Evolutionary conservation across 192 early-diverging fungal species (phyloP).

Genomic region (Backusella liffmaniae): DNA sequence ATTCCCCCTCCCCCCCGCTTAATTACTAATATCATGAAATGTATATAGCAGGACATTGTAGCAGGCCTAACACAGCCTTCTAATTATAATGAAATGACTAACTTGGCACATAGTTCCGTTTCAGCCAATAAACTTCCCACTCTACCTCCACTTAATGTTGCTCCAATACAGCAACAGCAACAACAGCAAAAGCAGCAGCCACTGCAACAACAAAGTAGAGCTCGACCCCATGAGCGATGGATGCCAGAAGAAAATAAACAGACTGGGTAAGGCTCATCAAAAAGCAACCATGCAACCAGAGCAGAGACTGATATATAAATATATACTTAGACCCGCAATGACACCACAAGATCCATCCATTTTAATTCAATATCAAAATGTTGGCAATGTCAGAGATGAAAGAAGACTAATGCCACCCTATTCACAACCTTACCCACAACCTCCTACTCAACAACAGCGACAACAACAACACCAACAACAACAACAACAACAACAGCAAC

Average conservation of each 20-base stretch:
- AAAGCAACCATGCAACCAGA: conserved; percentile 21
- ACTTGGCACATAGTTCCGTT: background rate
- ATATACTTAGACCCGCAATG: background rate
- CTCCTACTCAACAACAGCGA: background rate
- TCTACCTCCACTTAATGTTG: conserved; percentile 9
- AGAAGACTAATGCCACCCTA: conserved; percentile 4
- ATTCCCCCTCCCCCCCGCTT: background rate
- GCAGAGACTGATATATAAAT: conserved; percentile 49
- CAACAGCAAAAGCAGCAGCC: background rate
- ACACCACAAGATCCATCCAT: conserved; percentile 25
- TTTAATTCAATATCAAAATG: conserved; percentile 30
- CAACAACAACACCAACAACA: conserved; percentile 14
- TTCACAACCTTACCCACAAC: background rate
- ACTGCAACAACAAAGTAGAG: background rate
- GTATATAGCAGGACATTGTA: background rate
- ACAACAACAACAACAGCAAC: background rate
- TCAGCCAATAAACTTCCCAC: conserved; percentile 8
- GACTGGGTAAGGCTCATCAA: conserved; percentile 44
- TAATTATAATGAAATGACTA: background rate
- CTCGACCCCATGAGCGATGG: conserved; percentile 45
- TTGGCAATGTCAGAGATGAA: background rate
- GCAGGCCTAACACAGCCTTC: conserved; percentile 8
- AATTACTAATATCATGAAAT: background rate
- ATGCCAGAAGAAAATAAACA: conserved; percentile 74
- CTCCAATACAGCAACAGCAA: background rate